Conservation (phyloP, 257 asterid genomes). For the Marsdenia floribunda region DNA sequence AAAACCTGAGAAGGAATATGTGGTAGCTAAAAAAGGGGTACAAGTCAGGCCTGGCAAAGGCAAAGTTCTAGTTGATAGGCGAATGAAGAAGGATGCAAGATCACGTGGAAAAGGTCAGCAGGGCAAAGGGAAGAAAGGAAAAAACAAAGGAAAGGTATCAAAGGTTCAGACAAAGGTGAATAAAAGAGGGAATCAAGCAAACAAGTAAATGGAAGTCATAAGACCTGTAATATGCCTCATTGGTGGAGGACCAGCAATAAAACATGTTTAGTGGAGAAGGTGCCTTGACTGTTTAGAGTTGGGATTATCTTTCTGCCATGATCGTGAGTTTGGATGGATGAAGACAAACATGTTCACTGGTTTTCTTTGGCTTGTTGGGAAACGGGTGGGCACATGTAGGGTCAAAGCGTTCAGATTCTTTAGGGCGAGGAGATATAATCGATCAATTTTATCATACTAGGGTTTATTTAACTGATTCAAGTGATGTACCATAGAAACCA, state of each 20-base stretch:
- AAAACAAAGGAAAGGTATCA: constrained; percentile 53
- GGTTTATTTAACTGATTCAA: background rate
- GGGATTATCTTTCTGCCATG: background rate
- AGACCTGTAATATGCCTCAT: background rate
- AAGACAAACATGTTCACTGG: background rate
- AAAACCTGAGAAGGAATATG: constrained; percentile 68
- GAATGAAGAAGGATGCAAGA: constrained; percentile 86
- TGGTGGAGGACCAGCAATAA: background rate
- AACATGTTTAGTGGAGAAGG: background rate
- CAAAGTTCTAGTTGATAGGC: constrained; percentile 74
- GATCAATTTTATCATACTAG: background rate
- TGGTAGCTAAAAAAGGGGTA: constrained; percentile 93
- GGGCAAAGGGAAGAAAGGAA: constrained; percentile 60
- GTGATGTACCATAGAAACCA: background rate
- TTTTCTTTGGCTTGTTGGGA: background rate
- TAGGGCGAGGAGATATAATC: background rate
- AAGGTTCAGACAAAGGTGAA: constrained; percentile 18
- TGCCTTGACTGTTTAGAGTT: background rate
- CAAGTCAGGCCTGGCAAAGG: constrained; percentile 81
- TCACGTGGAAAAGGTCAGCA: constrained; percentile 44
- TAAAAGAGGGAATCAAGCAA: constrained; percentile 9
- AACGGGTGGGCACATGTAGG: background rate
- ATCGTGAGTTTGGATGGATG: background rate
- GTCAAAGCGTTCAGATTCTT: background rate
- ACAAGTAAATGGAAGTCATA: background rate